Percentiles rank a stretch among this genome's conserved stretches.
Evolutionary conservation across 805 yeast species (phyloP).

Genomic region (Tanozyma kutaoensis): DNA sequence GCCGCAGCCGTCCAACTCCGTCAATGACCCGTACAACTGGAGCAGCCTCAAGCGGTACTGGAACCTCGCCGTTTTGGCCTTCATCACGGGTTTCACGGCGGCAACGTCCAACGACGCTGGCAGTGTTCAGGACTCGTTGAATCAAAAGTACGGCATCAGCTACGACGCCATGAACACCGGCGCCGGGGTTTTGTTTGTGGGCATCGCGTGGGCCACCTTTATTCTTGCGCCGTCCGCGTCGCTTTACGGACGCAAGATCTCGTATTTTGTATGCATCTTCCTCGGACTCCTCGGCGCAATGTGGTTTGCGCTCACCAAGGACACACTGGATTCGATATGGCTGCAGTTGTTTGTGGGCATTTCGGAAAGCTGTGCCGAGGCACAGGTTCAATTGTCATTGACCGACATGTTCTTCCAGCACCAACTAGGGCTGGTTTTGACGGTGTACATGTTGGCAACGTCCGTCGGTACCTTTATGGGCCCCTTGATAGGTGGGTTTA

Average conservation of each 20-base stretch:
- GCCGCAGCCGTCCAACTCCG: constrained; percentile 54
- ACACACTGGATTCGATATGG: constrained; percentile 8
- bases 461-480: constrained; percentile 7
- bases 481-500: constrained; percentile 4
- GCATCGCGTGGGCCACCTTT: constrained; percentile 7
- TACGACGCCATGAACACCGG: constrained; percentile 9
- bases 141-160: constrained; percentile 6
- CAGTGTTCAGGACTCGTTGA: constrained; percentile 7
- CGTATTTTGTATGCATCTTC: constrained; percentile 6
- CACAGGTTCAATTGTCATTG: constrained; percentile 8
- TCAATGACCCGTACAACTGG: constrained; percentile 59
- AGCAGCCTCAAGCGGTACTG: constrained; percentile 21
- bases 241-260: constrained; percentile 6
- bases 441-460: constrained; percentile 8
- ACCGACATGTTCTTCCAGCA: constrained; percentile 8
- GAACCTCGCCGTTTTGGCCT: constrained; percentile 33
- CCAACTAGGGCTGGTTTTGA: constrained; percentile 8
- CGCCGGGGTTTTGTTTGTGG: constrained; percentile 7
- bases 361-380: constrained; percentile 9
- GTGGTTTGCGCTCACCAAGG: constrained; percentile 6
- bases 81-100: constrained; percentile 8
- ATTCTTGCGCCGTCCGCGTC: constrained; percentile 7
- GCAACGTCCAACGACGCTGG: constrained; percentile 8
- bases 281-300: constrained; percentile 6
- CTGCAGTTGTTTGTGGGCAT: constrained; percentile 8